Conservation (phyloP, 352 stramenopile species). For the Pythium volutum region DNA sequence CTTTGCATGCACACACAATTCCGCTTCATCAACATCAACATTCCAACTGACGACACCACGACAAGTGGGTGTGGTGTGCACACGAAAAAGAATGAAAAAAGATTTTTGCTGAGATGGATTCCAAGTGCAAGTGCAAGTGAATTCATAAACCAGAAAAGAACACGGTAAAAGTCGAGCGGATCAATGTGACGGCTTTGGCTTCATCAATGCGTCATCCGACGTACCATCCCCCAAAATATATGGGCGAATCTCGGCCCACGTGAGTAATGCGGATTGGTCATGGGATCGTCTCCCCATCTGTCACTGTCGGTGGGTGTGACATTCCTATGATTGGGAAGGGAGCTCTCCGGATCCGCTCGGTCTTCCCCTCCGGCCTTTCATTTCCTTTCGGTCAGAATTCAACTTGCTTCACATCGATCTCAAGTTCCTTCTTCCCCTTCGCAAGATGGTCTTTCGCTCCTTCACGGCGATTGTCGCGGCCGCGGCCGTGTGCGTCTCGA, state of each 20-base stretch:
- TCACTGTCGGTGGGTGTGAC: background rate
- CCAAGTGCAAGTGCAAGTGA: too few species aligned
- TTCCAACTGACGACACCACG: too few species aligned
- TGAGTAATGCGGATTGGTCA: background rate
- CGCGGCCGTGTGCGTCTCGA: constrained; percentile 11
- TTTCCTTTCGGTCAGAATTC: too few species aligned
- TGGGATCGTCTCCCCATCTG: background rate
- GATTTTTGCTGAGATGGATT: too few species aligned
- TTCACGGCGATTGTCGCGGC: constrained; percentile 9
- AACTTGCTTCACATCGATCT: constrained; percentile 17
- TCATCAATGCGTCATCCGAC: background rate
- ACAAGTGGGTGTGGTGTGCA: too few species aligned
- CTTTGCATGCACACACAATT: too few species aligned
- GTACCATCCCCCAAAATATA: background rate
- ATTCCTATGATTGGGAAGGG: background rate
- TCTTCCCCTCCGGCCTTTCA: background rate
- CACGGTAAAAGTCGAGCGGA: too few species aligned
- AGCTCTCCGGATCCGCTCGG: background rate
- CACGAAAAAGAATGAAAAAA: too few species aligned
- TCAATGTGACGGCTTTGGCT: too few species aligned
- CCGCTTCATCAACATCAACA: too few species aligned
- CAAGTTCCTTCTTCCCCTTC: background rate
- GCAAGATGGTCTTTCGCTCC: constrained; percentile 24
- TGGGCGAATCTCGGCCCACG: background rate
- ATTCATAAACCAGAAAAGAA: background rate